A percentile compares a stretch with the other conserved stretches of the same genome.
Evolutionary conservation across 305 asterid genomes (phyloP).

Genomic region (Rubia peregrina): DNA sequence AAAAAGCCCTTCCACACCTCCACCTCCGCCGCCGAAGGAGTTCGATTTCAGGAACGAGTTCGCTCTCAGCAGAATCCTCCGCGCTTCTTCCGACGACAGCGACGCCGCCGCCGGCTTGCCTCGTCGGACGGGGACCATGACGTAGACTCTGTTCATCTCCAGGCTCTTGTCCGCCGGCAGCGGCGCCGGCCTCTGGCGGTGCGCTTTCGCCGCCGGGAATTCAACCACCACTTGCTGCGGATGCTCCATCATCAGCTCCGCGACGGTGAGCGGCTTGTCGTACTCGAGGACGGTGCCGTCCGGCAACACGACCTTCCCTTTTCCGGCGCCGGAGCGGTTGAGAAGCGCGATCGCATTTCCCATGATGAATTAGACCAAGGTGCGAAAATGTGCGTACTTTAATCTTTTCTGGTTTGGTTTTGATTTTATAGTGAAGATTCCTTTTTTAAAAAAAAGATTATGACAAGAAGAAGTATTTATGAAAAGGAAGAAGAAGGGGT

Average conservation of each 20-base stretch:
- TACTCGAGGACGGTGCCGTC: conserved; percentile 52
- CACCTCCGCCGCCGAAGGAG: conserved; percentile 10
- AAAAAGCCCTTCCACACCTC: conserved; percentile 24
- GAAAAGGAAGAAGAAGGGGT: background rate
- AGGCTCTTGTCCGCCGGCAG: conserved; percentile 68
- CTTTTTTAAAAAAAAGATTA: too few relatives aligned
- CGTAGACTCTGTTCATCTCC: conserved; percentile 49
- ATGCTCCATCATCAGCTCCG: conserved; percentile 82
- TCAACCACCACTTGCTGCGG: conserved; percentile 74
- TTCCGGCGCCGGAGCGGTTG: conserved; percentile 14
- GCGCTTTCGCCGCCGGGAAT: conserved; percentile 15
- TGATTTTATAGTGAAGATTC: background rate
- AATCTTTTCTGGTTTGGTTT: background rate
- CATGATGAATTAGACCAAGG: conserved; percentile 23
- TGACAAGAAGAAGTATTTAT: background rate
- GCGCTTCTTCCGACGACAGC: conserved; percentile 52
- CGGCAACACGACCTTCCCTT: conserved; percentile 54
- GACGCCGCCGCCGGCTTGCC: conserved; percentile 39
- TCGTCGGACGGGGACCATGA: conserved; percentile 54
- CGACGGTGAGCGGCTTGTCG: conserved; percentile 54
- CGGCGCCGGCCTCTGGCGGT: conserved; percentile 31
- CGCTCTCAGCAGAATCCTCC: conserved; percentile 28
- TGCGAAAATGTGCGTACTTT: background rate
- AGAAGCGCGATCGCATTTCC: conserved; percentile 44
- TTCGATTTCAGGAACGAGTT: conserved; percentile 36